A percentile compares a stretch with the other conserved stretches of the same genome.
phyloP scores from a whole-genome alignment of 441 rosid species.

The Erodium chrysanthum region DNA sequence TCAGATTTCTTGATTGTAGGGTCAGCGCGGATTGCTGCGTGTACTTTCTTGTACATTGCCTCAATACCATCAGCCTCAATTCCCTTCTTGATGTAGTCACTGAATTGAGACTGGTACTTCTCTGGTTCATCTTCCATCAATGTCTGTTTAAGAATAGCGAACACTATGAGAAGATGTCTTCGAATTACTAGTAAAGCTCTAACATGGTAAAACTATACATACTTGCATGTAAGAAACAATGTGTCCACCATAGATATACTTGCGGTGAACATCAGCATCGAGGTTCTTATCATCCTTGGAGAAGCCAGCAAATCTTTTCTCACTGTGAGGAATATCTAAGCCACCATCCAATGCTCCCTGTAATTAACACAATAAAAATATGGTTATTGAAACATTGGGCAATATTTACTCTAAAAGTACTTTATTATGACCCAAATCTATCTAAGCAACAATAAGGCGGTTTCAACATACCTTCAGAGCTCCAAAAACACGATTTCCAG shows the following conservation, averaged over 20 bases:
- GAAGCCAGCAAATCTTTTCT: slow-evolving; percentile 84
- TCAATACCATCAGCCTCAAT: slow-evolving; percentile 60
- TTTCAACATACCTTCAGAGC: slow-evolving; percentile 54
- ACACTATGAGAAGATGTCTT: not conserved
- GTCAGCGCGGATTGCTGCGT: slow-evolving; percentile 32
- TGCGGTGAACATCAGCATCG: slow-evolving; percentile 68
- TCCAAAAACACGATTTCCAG: slow-evolving; percentile 75
- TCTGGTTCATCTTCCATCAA: slow-evolving; percentile 81
- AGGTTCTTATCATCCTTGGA: slow-evolving; percentile 62
- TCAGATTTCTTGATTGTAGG: slow-evolving; percentile 54
- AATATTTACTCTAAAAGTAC: not conserved
- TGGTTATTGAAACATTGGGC: not conserved
- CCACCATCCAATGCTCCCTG: slow-evolving; percentile 93
- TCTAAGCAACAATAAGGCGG: not conserved
- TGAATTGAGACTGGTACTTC: slow-evolving; percentile 70
- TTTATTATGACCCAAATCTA: not conserved
- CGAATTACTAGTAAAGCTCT: not conserved
- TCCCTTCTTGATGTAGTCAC: slow-evolving; percentile 59
- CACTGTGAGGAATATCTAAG: slow-evolving; percentile 86
- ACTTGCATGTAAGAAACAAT: slow-evolving; percentile 71
- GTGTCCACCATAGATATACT: slow-evolving; percentile 72
- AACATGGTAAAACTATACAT: slow-evolving; percentile 3
- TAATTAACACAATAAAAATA: not conserved
- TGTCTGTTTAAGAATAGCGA: slow-evolving; percentile 24
- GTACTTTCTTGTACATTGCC: slow-evolving; percentile 60